phyloP scores from a whole-genome alignment of 805 yeast genomes.

The Jamesozyma rosinii region DNA sequence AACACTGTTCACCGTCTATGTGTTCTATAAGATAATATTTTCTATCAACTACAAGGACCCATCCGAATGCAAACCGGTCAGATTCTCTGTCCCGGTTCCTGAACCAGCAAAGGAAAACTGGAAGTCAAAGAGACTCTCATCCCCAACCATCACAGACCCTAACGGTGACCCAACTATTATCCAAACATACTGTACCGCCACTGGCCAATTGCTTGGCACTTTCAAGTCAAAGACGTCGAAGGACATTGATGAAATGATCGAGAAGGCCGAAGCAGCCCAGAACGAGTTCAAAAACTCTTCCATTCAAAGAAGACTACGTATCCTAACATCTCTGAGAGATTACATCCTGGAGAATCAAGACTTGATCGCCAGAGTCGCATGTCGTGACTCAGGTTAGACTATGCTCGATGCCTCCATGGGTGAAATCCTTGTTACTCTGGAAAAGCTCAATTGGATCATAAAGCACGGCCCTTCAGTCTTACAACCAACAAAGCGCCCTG shows the following conservation, averaged over 20 bases:
- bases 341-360: slow-evolving; percentile 77
- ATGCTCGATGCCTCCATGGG: slow-evolving; percentile 95
- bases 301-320: slow-evolving; percentile 57
- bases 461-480: slow-evolving; percentile 71
- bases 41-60: slow-evolving; percentile 1
- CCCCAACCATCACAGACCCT: slow-evolving; percentile 40
- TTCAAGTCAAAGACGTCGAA: slow-evolving; percentile 52
- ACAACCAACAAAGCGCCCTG: slow-evolving; percentile 67
- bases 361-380: slow-evolving; percentile 80
- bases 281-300: slow-evolving; percentile 35
- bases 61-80: slow-evolving; percentile 10
- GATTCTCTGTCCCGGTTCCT: slow-evolving; percentile 17
- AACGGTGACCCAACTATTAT: slow-evolving; percentile 61
- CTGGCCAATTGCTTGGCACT: slow-evolving; percentile 79
- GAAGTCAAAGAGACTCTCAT: slow-evolving; percentile 69
- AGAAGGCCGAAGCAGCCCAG: slow-evolving; percentile 30
- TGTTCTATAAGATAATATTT: slow-evolving; percentile 15
- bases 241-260: slow-evolving; percentile 62
- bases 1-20: slow-evolving; percentile 11
- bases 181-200: slow-evolving; percentile 91
- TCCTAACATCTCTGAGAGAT: slow-evolving; percentile 60
- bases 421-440: slow-evolving; percentile 89
- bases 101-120: slow-evolving; percentile 47
- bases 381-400: slow-evolving; percentile 94
- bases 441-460: slow-evolving; percentile 83